Evolutionary conservation across 768 basidiomycete species (phyloP).

Genomic region (Psilocybe subaeruginosa): DNA sequence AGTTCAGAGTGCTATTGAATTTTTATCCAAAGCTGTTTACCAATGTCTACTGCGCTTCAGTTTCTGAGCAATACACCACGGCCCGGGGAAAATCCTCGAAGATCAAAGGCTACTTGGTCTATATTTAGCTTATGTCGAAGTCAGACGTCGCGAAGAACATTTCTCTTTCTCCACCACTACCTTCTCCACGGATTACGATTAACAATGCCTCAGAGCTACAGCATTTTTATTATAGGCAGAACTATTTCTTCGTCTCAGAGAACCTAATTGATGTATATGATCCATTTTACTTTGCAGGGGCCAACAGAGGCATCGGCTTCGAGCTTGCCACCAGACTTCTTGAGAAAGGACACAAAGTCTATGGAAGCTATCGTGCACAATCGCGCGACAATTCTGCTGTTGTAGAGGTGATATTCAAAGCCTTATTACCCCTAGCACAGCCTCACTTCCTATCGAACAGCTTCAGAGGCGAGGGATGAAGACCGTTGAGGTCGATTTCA

Average conservation of each 20-base stretch:
- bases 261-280: background rate
- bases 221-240: slow-evolving; percentile 7
- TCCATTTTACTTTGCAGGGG: background rate
- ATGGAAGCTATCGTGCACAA: slow-evolving; percentile 7
- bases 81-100: too few relatives aligned
- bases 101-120: too few relatives aligned
- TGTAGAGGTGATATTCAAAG: background rate
- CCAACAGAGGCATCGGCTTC: slow-evolving; percentile 5
- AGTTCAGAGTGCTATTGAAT: too few relatives aligned
- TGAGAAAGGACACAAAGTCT: slow-evolving; percentile 3
- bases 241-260: background rate
- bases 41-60: too few relatives aligned
- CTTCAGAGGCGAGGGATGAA: background rate
- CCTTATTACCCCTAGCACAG: background rate
- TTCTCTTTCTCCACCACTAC: background rate
- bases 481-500: slow-evolving; percentile 5
- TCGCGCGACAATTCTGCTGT: background rate
- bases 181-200: background rate
- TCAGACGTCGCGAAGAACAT: background rate
- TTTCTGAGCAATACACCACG: too few relatives aligned
- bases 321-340: slow-evolving; percentile 1
- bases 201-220: background rate
- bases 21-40: too few relatives aligned
- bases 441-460: background rate
- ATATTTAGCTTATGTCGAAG: too few relatives aligned